These are phyloP conservation scores for Didymella glomerata DNA, from an alignment of 2,329 filamentous ascomycete genomes.

Conservation along the genomic window DNA sequence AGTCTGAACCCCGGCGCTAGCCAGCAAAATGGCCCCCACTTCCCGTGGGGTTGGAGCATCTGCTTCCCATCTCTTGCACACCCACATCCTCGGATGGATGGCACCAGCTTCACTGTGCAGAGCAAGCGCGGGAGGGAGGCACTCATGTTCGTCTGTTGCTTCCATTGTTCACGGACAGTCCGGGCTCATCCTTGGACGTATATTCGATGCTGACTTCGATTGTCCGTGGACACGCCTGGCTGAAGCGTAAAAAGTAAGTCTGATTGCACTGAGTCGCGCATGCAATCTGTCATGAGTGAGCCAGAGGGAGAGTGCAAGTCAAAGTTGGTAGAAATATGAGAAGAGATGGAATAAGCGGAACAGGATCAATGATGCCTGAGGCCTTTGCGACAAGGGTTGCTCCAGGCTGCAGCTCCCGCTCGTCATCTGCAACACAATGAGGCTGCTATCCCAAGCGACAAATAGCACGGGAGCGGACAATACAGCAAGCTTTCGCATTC, in stretches of 20 bases:
- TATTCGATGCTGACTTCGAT: too few species aligned
- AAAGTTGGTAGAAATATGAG: not conserved
- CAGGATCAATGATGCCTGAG: not conserved
- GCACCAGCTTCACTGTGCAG: too few species aligned
- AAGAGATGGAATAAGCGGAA: not conserved
- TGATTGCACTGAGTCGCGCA: not conserved
- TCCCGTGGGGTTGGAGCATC: conserved; percentile 1
- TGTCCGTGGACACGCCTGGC: not conserved
- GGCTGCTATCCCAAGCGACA: not conserved
- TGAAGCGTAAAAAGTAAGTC: not conserved
- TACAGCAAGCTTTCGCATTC: not conserved
- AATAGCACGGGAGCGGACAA: not conserved
- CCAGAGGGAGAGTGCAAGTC: not conserved
- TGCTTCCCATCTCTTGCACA: not conserved
- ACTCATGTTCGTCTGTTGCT: too few species aligned
- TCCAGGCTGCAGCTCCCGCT: not conserved
- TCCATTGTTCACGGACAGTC: too few species aligned
- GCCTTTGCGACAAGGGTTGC: not conserved
- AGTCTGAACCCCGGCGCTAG: conserved; percentile 11
- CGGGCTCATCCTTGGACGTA: too few species aligned
- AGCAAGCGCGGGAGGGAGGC: too few species aligned
- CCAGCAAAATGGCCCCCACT: not conserved
- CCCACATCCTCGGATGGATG: too few species aligned
- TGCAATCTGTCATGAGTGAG: not conserved
- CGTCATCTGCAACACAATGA: not conserved